A percentile compares a stretch with the other conserved stretches of the same genome.
phyloP scores from a whole-genome alignment of 805 yeast genomes.

The Hemisphaericaspora nanyangensis region DNA sequence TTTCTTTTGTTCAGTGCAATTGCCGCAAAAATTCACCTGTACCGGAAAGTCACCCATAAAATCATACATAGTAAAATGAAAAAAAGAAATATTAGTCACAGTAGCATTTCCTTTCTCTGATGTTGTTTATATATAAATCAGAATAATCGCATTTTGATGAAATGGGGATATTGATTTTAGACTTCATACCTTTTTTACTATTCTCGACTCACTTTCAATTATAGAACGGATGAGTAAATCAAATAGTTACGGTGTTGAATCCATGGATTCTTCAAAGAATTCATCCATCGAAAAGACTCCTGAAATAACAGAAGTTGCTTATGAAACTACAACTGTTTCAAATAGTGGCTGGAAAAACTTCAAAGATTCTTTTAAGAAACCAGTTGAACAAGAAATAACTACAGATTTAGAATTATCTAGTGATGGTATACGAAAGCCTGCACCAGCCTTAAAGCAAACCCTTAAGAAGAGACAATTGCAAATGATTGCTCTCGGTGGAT shows the following conservation, averaged over 20 bases:
- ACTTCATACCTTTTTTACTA: too few species aligned
- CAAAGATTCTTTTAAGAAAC: slow-evolving; percentile 26
- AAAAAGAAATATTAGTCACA: neutral
- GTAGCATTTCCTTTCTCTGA: too few species aligned
- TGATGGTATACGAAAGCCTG: slow-evolving; percentile 5
- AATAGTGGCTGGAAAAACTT: slow-evolving; percentile 22
- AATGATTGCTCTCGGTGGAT: slow-evolving; percentile 41
- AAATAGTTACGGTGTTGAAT: neutral
- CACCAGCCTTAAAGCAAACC: slow-evolving; percentile 15
- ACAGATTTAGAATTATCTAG: slow-evolving; percentile 5
- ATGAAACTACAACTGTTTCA: neutral
- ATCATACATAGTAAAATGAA: neutral
- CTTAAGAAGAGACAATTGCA: slow-evolving; percentile 30
- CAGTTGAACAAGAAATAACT: slow-evolving; percentile 14
- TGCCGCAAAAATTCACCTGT: slow-evolving; percentile 1
- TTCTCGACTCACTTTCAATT: too few species aligned
- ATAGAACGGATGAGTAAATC: neutral
- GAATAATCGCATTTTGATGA: too few species aligned
- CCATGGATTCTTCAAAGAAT: neutral
- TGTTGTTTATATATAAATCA: too few species aligned
- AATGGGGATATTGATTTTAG: too few species aligned
- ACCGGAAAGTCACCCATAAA: neutral
- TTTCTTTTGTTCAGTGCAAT: neutral
- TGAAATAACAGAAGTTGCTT: neutral
- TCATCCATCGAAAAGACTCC: neutral